Percentiles rank a stretch among this genome's conserved stretches.
Evolutionary conservation across 1,139 yeast species (phyloP).

Genomic region (Scheffersomyces quercinus): DNA sequence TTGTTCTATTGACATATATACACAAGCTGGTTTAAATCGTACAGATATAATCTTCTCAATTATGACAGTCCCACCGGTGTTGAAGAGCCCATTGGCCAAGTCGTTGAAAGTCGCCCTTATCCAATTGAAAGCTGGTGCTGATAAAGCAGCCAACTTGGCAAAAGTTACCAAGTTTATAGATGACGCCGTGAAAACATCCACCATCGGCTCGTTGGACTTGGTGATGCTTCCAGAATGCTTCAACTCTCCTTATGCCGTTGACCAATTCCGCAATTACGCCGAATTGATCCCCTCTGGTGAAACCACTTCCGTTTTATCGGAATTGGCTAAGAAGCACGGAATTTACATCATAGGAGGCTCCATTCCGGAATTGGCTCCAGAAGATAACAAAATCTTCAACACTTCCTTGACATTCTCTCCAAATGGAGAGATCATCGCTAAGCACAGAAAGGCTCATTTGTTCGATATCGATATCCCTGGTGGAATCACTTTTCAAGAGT

Average conservation of each 20-base stretch:
- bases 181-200: constrained; percentile 51
- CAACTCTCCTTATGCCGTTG: constrained; percentile 91
- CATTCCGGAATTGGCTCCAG: constrained; percentile 69
- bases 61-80: constrained; percentile 22
- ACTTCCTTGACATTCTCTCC: constrained; percentile 78
- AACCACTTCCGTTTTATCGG: constrained; percentile 61
- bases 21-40: too few relatives aligned
- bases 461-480: constrained; percentile 92
- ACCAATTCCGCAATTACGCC: constrained; percentile 81
- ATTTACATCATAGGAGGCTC: constrained; percentile 86
- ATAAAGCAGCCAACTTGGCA: constrained; percentile 57
- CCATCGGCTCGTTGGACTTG: constrained; percentile 50
- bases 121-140: constrained; percentile 74
- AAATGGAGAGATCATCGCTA: constrained; percentile 72
- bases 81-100: constrained; percentile 31
- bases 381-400: constrained; percentile 65
- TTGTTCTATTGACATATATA: too few relatives aligned
- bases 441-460: constrained; percentile 85
- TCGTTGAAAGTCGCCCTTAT: constrained; percentile 66
- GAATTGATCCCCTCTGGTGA: constrained; percentile 73
- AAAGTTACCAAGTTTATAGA: constrained; percentile 52
- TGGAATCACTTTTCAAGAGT: constrained; percentile 84
- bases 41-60: neutral
- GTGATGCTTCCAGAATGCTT: constrained; percentile 90
- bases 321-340: constrained; percentile 60